Base-by-base conservation (phyloP, 2,329 filamentous ascomycete species). In the Xylaria sp. region DNA sequence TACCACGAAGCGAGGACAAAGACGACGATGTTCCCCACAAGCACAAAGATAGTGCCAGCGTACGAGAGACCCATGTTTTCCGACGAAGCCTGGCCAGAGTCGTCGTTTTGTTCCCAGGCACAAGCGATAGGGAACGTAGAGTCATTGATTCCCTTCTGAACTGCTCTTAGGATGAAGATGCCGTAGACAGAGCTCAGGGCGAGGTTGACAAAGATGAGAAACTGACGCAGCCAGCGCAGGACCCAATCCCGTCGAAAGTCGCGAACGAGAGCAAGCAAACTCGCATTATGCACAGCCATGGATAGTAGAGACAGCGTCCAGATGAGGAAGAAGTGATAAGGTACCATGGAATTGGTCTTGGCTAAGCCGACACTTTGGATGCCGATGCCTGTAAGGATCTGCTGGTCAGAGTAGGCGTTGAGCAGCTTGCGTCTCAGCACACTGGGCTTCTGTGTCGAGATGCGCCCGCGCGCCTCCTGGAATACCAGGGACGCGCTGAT, bases 301-400 rank as follows among this genome's bases (percentile, higher is more conserved):
- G 86, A 86, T 7, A 90, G 78, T 12, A 89, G 75, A 0, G 85
- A 86, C 1, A 90, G 77, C 78, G 89, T 87, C 88, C 87, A 90
- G 67, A 90, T 84, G 57, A 90, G 82, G 77, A 90, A 90, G 78
- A 90, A 89, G 75, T 91, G 88, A 72, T 91, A 91, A 0, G 87
- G 83, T 0, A 88, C 81, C 72, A 90, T 82, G 4, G 78, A 78
- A 47, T 81, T 76, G 71, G 85, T 83, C 70, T 87, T 86, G 4
- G 84, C 84, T 1, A 91, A 81, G 0, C 84, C 88, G 23, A 90
- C 80, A 60, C 79, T 80, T 72, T 90, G 87, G 60, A 91, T 85
- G n/a, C 85, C 87, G 72, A 90, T 89, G 42, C 88, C 87, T 17
- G 87, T 87, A 57, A 90, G 78, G 73, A 90, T 87, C 74, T 90